These are phyloP conservation scores for Powellomyces hirtus DNA, from an alignment of 192 early-diverging fungal species.

Conservation along the genomic window DNA sequence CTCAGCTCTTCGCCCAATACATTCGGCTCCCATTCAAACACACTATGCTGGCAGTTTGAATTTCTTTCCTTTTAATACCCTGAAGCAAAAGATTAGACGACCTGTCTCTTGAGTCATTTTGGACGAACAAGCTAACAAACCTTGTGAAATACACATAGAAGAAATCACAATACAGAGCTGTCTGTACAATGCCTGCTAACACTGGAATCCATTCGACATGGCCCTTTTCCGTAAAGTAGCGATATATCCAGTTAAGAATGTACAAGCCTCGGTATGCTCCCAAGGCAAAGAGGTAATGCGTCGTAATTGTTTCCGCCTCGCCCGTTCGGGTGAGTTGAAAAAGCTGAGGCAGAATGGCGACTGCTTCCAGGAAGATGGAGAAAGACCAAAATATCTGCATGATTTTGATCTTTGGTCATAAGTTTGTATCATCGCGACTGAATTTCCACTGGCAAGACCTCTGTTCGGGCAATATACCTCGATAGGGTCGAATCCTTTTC, in stretches of 20 bases:
- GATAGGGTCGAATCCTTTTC: constrained; percentile 51
- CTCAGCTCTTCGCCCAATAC: too few relatives aligned
- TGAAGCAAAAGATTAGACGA: not conserved
- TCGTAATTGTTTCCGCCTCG: constrained; percentile 99
- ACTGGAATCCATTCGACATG: constrained; percentile 81
- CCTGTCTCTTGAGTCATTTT: not conserved
- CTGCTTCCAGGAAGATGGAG: constrained; percentile 93
- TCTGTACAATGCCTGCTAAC: constrained; percentile 90
- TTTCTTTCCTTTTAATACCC: constrained; percentile 28
- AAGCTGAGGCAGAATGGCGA: constrained; percentile 96
- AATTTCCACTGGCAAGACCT: too few relatives aligned
- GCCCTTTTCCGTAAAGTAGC: constrained; percentile 64
- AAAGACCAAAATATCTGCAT: constrained; percentile 91
- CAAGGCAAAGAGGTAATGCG: constrained; percentile 97
- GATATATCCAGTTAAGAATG: constrained; percentile 94
- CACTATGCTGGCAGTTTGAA: constrained; percentile 25
- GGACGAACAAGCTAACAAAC: not conserved
- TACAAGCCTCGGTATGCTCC: constrained; percentile 89
- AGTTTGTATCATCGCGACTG: not conserved
- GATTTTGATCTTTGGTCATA: not conserved
- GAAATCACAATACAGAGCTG: constrained; percentile 94
- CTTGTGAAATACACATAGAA: constrained; percentile 92
- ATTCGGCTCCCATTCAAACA: too few relatives aligned
- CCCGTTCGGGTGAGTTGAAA: constrained; percentile 96
- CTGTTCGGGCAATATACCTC: too few relatives aligned